Percentiles rank a stretch among this genome's conserved stretches.
These are phyloP conservation scores for Cyanidium caldarium DNA, from an alignment of 23 red algal species.

Conservation along the genomic window DNA sequence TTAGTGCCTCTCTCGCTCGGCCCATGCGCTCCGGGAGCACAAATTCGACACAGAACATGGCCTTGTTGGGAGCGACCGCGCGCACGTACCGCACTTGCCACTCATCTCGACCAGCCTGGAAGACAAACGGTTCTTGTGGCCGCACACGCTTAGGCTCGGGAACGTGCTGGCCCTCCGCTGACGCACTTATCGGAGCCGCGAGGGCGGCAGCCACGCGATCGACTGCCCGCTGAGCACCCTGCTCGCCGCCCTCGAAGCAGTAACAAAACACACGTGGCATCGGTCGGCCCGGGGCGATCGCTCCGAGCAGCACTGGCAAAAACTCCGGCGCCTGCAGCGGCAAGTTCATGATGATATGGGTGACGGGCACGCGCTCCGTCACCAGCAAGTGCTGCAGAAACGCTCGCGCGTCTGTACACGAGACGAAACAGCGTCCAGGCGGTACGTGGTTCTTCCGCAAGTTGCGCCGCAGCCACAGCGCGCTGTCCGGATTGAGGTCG, in stretches of 20 bases:
- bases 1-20: too few species aligned
- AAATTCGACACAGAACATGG: constrained; percentile 60
- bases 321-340: constrained; percentile 56
- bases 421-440: constrained; percentile 8
- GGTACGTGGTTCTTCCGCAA: constrained; percentile 29
- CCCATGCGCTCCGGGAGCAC: constrained; percentile 23
- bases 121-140: not conserved
- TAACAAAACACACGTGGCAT: constrained; percentile 75
- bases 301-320: constrained; percentile 20
- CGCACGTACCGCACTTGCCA: constrained; percentile 29
- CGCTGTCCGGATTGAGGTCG: constrained; percentile 62
- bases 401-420: constrained; percentile 29
- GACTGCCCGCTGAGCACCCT: constrained; percentile 12
- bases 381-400: constrained; percentile 35
- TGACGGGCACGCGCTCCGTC: constrained; percentile 21
- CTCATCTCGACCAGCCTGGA: constrained; percentile 5
- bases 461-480: constrained; percentile 42
- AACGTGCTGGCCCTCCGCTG: too few species aligned
- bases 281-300: not conserved
- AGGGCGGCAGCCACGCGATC: constrained; percentile 3
- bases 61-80: constrained; percentile 68
- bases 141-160: not conserved
- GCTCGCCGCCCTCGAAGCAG: constrained; percentile 44
- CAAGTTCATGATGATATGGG: constrained; percentile 69
- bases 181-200: not conserved